These are phyloP conservation scores for Geotrichum europaeum DNA, from an alignment of 1,139 yeast species.

Conservation along the genomic window DNA sequence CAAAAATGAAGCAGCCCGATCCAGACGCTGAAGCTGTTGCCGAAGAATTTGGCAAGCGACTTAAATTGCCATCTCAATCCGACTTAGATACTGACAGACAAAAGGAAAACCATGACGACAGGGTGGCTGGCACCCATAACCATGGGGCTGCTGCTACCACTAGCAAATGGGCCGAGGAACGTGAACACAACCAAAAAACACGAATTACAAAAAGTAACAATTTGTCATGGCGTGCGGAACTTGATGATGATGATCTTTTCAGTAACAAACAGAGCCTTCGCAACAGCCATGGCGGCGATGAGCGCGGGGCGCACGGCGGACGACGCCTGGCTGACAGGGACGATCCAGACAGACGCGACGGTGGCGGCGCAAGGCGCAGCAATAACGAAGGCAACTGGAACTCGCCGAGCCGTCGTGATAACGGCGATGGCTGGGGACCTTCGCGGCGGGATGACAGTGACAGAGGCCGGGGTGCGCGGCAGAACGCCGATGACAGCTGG, in stretches of 20 bases:
- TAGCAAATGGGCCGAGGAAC: slow-evolving; percentile 8
- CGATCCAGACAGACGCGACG: not conserved
- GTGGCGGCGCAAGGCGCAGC: not conserved
- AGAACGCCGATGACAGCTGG: not conserved
- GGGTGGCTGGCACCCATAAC: no score
- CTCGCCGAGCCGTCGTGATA: not conserved
- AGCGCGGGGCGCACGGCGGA: not conserved
- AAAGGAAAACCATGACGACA: not conserved
- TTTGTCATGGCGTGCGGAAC: not conserved
- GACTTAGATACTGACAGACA: not conserved
- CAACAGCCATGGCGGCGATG: no score
- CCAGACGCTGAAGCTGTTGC: not conserved
- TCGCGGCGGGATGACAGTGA: not conserved
- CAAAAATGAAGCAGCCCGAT: not conserved
- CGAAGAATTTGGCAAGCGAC: not conserved
- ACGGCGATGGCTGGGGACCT: not conserved
- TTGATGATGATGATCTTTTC: not conserved
- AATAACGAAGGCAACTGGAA: not conserved
- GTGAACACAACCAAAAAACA: slow-evolving; percentile 2
- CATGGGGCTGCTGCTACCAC: not conserved
- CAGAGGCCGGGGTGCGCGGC: not conserved
- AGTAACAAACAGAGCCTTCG: not conserved
- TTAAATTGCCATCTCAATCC: not conserved
- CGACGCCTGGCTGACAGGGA: not conserved
- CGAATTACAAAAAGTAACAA: not conserved